These are phyloP conservation scores for Auricularia cornea DNA, from an alignment of 768 basidiomycete species.

Conservation along the genomic window DNA sequence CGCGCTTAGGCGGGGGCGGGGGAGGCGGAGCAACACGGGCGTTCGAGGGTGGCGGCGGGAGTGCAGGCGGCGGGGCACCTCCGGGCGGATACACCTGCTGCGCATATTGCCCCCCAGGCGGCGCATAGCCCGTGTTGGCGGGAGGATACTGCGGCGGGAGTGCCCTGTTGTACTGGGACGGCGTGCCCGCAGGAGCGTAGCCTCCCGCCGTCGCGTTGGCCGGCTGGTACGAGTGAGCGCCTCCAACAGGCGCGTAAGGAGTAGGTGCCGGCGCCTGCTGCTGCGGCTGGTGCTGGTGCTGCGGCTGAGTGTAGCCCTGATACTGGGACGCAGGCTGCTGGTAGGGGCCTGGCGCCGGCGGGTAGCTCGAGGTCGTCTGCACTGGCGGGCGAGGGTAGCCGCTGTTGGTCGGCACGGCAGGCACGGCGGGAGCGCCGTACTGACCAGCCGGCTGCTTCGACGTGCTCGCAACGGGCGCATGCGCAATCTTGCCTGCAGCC, in stretches of 20 bases:
- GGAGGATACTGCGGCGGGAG: neutral
- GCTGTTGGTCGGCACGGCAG: constrained; percentile 19
- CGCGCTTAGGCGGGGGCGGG: constrained; percentile 39
- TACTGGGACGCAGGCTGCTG: too few species aligned
- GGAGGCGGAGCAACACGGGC: constrained; percentile 27
- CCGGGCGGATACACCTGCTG: neutral
- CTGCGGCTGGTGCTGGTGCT: constrained; percentile 7
- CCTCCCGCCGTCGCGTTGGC: constrained; percentile 15
- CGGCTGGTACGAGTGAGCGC: constrained; percentile 4
- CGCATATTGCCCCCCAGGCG: constrained; percentile 15
- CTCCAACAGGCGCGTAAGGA: constrained; percentile 26
- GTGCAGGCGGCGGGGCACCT: constrained; percentile 23
- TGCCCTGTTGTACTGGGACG: neutral
- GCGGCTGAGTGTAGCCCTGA: constrained; percentile 5
- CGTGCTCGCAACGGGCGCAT: constrained; percentile 3
- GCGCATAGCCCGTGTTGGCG: constrained; percentile 6
- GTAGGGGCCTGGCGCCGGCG: constrained; percentile 3
- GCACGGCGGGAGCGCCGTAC: constrained; percentile 31
- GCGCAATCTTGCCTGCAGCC: constrained; percentile 23
- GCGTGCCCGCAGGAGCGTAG: neutral
- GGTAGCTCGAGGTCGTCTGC: constrained; percentile 9
- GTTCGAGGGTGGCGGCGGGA: constrained; percentile 32
- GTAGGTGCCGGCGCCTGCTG: constrained; percentile 11
- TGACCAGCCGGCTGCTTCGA: neutral
- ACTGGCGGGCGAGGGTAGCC: constrained; percentile 17